phyloP scores from a whole-genome alignment of 768 basidiomycete genomes.

The Russula sp. region DNA sequence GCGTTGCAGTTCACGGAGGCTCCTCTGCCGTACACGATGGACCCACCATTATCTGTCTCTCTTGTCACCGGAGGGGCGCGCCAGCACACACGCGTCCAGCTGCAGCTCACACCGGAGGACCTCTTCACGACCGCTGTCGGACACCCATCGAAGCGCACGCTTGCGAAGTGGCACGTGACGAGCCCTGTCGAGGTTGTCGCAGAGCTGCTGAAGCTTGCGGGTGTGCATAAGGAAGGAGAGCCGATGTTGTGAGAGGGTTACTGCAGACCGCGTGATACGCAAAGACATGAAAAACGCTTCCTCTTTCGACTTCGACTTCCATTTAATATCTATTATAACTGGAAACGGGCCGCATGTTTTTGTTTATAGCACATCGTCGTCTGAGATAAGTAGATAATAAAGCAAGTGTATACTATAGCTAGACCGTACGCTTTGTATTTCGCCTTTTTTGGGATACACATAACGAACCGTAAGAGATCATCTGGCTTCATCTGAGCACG shows the following conservation, averaged over 20 bases:
- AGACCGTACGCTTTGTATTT: background rate
- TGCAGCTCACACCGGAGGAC: conserved; percentile 58
- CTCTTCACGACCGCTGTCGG: conserved; percentile 95
- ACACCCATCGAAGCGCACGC: conserved; percentile 79
- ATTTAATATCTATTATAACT: background rate
- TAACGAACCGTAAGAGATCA: background rate
- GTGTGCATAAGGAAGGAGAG: conserved; percentile 17
- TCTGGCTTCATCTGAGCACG: too few species aligned
- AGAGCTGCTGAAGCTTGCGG: conserved; percentile 61
- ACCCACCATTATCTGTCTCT: conserved; percentile 50
- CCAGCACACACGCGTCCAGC: conserved; percentile 45
- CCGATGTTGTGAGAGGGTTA: conserved; percentile 4
- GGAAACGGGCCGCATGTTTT: background rate
- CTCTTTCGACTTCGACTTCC: background rate
- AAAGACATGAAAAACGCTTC: background rate
- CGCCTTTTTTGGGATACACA: too few species aligned
- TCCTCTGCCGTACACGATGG: conserved; percentile 33
- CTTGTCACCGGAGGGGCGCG: conserved; percentile 31
- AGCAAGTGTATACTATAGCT: background rate
- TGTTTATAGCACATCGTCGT: background rate
- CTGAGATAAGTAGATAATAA: background rate
- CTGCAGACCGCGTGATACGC: background rate
- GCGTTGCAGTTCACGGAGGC: conserved; percentile 54
- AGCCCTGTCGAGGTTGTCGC: conserved; percentile 83
- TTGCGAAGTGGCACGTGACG: conserved; percentile 90